A percentile compares a stretch with the other conserved stretches of the same genome.
Conservation (phyloP, 2,329 filamentous ascomycete genomes). For the Thermothelomyces thermophilus region DNA sequence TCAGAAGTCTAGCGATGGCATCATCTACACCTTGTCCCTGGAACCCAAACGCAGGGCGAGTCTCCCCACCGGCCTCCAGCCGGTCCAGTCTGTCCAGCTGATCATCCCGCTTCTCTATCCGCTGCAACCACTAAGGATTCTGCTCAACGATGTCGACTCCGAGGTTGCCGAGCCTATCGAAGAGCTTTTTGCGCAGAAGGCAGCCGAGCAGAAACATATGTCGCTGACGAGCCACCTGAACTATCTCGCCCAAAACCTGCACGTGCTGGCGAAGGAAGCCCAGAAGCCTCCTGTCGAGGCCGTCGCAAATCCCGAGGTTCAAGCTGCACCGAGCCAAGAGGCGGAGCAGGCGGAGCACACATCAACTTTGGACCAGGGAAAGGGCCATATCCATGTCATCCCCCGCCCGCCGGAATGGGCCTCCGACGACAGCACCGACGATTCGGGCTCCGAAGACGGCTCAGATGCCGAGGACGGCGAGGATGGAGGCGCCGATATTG, state of each 20-base stretch:
- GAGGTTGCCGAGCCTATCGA: conserved; percentile 58
- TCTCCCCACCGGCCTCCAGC: conserved; percentile 55
- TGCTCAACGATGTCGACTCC: conserved; percentile 57
- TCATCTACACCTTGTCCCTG: conserved; percentile 63
- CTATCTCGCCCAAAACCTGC: conserved; percentile 65
- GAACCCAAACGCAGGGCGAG: conserved; percentile 55
- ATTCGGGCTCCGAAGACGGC: conserved; percentile 41
- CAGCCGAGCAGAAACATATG: conserved; percentile 49
- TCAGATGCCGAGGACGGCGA: conserved; percentile 39
- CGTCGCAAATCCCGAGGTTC: conserved; percentile 17
- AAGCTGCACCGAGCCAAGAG: conserved; percentile 20
- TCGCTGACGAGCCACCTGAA: conserved; percentile 69
- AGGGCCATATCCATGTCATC: conserved; percentile 63
- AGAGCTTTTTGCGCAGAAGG: conserved; percentile 55
- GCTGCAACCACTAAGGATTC: conserved; percentile 58
- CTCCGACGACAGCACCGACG: conserved; percentile 39
- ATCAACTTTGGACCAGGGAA: conserved; percentile 37
- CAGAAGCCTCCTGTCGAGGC: conserved; percentile 24
- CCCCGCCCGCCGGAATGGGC: conserved; percentile 73
- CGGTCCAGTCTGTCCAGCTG: conserved; percentile 58
- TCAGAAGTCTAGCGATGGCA: conserved; percentile 61
- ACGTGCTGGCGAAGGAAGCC: conserved; percentile 55
- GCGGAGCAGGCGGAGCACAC: conserved; percentile 23
- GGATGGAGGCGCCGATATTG: conserved; percentile 38
- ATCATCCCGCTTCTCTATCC: conserved; percentile 67